phyloP scores from a whole-genome alignment of 768 basidiomycete genomes.

The Amanita polypyramis region DNA sequence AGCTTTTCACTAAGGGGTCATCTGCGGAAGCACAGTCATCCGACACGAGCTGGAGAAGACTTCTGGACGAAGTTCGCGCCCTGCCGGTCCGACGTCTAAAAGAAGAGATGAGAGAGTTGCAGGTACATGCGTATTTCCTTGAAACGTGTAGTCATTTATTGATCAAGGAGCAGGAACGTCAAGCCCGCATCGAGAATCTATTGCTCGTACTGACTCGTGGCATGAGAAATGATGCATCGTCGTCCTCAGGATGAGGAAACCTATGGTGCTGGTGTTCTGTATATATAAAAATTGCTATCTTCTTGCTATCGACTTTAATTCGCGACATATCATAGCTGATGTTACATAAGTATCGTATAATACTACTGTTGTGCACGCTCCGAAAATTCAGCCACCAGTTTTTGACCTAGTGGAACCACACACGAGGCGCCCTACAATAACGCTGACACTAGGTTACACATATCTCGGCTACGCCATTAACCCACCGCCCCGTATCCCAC shows the following conservation, averaged over 20 bases:
- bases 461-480: no score
- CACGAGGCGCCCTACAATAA: no score
- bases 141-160: neutral
- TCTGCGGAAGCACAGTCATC: constrained; percentile 14
- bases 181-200: constrained; percentile 68
- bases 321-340: no score
- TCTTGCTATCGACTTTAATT: no score
- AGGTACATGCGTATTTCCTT: constrained; percentile 33
- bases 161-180: constrained; percentile 41
- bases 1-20: constrained; percentile 8
- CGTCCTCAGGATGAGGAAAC: neutral
- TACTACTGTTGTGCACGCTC: no score
- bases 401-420: no score
- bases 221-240: constrained; percentile 37
- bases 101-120: constrained; percentile 77
- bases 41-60: constrained; percentile 36
- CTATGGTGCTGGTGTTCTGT: neutral
- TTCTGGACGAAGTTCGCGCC: constrained; percentile 53
- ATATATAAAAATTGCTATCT: neutral
- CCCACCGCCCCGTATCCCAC: no score
- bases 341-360: no score
- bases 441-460: no score
- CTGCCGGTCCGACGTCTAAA: constrained; percentile 57
- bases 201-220: constrained; percentile 59
- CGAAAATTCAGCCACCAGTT: no score